phyloP scores from a whole-genome alignment of 495 filamentous ascomycete species.

The Penicillium soppii region DNA sequence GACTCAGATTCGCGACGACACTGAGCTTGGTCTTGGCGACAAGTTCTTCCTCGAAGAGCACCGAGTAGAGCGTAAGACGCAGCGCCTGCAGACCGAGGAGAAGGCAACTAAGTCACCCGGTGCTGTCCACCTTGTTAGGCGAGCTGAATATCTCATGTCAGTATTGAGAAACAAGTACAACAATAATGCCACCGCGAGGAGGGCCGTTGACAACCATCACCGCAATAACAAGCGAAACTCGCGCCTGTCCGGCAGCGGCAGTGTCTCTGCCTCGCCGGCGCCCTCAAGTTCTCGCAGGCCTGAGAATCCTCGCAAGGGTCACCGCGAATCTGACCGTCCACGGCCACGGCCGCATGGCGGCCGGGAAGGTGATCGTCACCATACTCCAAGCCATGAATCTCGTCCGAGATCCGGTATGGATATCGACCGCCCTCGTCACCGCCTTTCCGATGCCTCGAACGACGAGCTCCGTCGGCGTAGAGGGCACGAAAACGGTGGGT shows the following conservation, averaged over 20 bases:
- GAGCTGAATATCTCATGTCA: constrained; percentile 89
- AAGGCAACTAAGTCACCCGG: constrained; percentile 87
- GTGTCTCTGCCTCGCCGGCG: constrained; percentile 55
- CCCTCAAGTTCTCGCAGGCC: constrained; percentile 34
- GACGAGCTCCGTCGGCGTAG: constrained; percentile 46
- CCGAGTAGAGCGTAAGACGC: constrained; percentile 94
- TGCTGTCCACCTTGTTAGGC: constrained; percentile 91
- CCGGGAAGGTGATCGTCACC: constrained; percentile 49
- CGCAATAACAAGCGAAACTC: constrained; percentile 74
- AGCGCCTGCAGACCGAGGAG: constrained; percentile 71
- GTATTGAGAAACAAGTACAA: constrained; percentile 78
- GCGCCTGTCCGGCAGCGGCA: constrained; percentile 38
- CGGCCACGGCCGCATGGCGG: constrained; percentile 47
- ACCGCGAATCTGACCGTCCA: constrained; percentile 53
- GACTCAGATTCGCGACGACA: constrained; percentile 87
- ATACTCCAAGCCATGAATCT: constrained; percentile 42
- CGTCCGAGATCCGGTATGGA: constrained; percentile 37
- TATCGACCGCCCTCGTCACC: constrained; percentile 33
- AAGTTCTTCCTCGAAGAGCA: constrained; percentile 98
- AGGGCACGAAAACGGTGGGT: constrained; percentile 40
- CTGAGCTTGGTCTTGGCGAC: constrained; percentile 79
- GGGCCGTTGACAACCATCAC: constrained; percentile 84
- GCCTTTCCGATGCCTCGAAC: constrained; percentile 39
- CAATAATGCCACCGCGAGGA: constrained; percentile 65
- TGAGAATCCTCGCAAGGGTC: constrained; percentile 35